These are phyloP conservation scores for Fraxinus paxiana DNA, from an alignment of 305 asterid species.

Conservation along the genomic window DNA sequence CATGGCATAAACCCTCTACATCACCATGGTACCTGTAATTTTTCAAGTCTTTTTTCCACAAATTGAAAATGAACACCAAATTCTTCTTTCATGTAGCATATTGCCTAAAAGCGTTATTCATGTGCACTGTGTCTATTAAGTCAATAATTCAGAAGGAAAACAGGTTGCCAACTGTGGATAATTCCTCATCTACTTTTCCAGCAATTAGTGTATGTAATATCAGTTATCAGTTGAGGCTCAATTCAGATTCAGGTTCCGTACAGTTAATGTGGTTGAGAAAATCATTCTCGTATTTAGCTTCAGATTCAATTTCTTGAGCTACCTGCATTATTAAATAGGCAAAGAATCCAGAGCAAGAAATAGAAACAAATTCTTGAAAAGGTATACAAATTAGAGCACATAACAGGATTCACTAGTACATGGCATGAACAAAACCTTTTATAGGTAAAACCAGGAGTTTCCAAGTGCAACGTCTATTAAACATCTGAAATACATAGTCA, in stretches of 20 bases:
- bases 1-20: not conserved
- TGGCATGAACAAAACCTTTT: not conserved
- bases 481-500: not conserved
- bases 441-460: not conserved
- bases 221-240: slow-evolving; percentile 1
- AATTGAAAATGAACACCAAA: not conserved
- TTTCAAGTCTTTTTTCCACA: not conserved
- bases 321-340: slow-evolving; percentile 47
- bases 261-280: slow-evolving; percentile 51
- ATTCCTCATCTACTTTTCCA: slow-evolving; percentile 6
- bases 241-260: slow-evolving; percentile 3
- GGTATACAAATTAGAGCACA: not conserved
- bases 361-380: slow-evolving; percentile 5
- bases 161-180: not conserved
- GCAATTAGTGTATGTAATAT: not conserved
- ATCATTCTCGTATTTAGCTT: slow-evolving; percentile 77
- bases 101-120: not conserved
- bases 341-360: slow-evolving; percentile 11
- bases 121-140: not conserved
- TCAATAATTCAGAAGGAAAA: not conserved
- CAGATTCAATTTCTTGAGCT: slow-evolving; percentile 69
- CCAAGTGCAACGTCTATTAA: not conserved
- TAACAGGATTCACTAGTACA: slow-evolving; percentile 5
- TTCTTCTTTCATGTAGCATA: not conserved
- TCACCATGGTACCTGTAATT: not conserved